Evolutionary conservation across 1,284 basidiomycete genomes (phyloP).

Genomic region (Wallemia mellicola): DNA sequence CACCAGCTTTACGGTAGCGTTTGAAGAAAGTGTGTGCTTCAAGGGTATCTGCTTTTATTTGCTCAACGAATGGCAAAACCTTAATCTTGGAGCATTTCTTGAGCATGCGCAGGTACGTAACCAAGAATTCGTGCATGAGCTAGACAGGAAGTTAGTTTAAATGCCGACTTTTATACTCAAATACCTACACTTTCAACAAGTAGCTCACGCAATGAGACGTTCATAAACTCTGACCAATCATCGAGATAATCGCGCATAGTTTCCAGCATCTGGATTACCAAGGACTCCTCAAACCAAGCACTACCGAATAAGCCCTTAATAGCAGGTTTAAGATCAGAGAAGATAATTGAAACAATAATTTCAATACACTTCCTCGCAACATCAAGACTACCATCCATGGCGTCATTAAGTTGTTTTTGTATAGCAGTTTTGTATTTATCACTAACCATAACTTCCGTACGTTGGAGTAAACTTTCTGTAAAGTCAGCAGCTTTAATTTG

Average conservation of each 20-base stretch:
- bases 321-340: slow-evolving; percentile 75
- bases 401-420: slow-evolving; percentile 63
- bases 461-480: slow-evolving; percentile 50
- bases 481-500: slow-evolving; percentile 90
- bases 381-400: slow-evolving; percentile 92
- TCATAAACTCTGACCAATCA: slow-evolving; percentile 74
- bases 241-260: slow-evolving; percentile 86
- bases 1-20: not conserved
- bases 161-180: too few relatives aligned
- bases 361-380: slow-evolving; percentile 91
- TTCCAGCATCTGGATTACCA: slow-evolving; percentile 49
- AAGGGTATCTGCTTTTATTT: slow-evolving; percentile 52
- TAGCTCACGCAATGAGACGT: slow-evolving; percentile 67
- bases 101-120: slow-evolving; percentile 65
- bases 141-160: too few relatives aligned
- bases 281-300: slow-evolving; percentile 35
- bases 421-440: slow-evolving; percentile 69
- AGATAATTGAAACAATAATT: slow-evolving; percentile 72
- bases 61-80: slow-evolving; percentile 53
- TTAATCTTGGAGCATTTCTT: slow-evolving; percentile 57
- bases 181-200: slow-evolving; percentile 78
- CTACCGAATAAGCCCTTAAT: slow-evolving; percentile 54
- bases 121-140: slow-evolving; percentile 70
- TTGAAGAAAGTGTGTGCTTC: slow-evolving; percentile 47
- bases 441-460: slow-evolving; percentile 69